Evolutionary conservation across 768 basidiomycete species (phyloP).

Genomic region (Coprinopsis strossmayeri): DNA sequence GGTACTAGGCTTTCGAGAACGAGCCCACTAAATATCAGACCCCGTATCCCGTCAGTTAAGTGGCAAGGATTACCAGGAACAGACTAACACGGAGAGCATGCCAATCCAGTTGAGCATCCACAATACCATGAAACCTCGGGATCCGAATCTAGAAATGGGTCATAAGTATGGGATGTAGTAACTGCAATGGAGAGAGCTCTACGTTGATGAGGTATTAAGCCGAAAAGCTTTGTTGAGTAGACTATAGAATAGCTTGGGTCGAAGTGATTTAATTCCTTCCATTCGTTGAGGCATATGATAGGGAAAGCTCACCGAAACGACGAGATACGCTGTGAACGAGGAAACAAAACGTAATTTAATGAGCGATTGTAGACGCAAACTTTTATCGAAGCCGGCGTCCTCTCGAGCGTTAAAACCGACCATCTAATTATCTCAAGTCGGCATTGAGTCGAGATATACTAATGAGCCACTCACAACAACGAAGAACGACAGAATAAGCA

Average conservation of each 20-base stretch:
- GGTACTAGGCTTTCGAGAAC: slow-evolving; percentile 59
- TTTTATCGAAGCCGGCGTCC: slow-evolving; percentile 26
- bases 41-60: too few species aligned
- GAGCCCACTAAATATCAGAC: slow-evolving; percentile 55
- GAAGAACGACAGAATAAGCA: slow-evolving; percentile 38
- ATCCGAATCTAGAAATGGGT: slow-evolving; percentile 33
- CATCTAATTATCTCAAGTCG: slow-evolving; percentile 19
- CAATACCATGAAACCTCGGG: slow-evolving; percentile 52
- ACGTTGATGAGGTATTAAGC: slow-evolving; percentile 47
- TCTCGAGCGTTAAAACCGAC: slow-evolving; percentile 31
- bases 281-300: neutral
- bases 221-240: slow-evolving; percentile 57
- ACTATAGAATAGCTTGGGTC: slow-evolving; percentile 49
- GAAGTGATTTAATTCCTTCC: neutral
- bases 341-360: slow-evolving; percentile 28
- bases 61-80: neutral
- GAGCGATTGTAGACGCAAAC: slow-evolving; percentile 26
- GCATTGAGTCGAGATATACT: neutral
- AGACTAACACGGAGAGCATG: slow-evolving; percentile 52
- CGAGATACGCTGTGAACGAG: slow-evolving; percentile 26
- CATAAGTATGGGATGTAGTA: neutral
- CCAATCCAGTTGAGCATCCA: slow-evolving; percentile 67
- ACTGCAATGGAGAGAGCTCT: slow-evolving; percentile 12
- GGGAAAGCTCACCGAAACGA: slow-evolving; percentile 26
- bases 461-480: slow-evolving; percentile 26